Evolutionary conservation across 2,329 filamentous ascomycete species (phyloP), one percentile per base, ranked within the genome.

Genomic region (Phialocephala subalpina): DNA sequence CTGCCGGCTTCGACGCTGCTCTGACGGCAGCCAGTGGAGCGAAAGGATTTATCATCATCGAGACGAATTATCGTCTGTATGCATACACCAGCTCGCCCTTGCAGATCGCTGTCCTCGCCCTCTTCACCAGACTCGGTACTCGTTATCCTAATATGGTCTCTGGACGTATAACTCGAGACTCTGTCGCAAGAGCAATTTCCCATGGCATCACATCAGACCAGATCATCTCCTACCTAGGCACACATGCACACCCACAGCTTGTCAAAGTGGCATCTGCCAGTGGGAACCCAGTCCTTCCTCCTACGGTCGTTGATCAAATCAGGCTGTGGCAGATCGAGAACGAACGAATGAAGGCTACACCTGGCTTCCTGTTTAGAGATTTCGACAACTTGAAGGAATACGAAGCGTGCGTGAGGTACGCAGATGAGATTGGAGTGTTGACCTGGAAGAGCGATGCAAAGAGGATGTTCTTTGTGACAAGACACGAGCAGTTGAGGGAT

Each of bases 11-110:
- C 71, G 84, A 88, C 35, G 90, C 90, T 49, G 90, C 90, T 8
- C 85, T 89, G 1, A 80, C 81, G n/a, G 77, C 73, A 55, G 79
- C 70, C 58, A 76, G 76, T 59, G 80, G 79, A 20, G 80, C 83
- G 69, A 89, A 90, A 74, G 94, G 94, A 69, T 96, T 93, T 81
- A 93, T 99, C 76, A 94, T 99, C 74, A 88, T 99, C 71, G 96
- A 99, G 82, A 99, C 96, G 9, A 99, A 99, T 81, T 98, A 97
- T 82, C 92, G 96, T 29, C 82, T 99, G 72, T 99, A 99, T 81
- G 96, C 96, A 36, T 99, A 99, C 82, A 98, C 97, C 7, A 91
- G 92, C 38, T 97, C 94, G 0, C 93, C 94, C 0, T 87, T 99
- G 0, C 95, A 97, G 78, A 99, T 98, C 70, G 93, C 94, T 62